A percentile compares a stretch with the other conserved stretches of the same genome.
Conservation (phyloP, 2,329 filamentous ascomycete species). For the Aciculosporium take region DNA sequence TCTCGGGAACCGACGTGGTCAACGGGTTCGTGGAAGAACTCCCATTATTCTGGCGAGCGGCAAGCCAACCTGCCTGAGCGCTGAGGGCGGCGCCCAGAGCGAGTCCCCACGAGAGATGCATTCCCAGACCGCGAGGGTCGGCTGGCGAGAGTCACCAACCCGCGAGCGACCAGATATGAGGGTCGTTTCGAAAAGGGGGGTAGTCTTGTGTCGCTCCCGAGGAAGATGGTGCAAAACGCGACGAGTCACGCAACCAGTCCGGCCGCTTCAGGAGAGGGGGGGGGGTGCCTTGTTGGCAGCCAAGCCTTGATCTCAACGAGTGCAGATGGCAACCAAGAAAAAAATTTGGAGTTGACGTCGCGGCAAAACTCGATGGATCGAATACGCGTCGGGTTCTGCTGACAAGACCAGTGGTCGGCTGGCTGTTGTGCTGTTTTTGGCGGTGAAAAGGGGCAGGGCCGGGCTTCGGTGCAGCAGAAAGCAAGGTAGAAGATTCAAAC, state of each 20-base stretch:
- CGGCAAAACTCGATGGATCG: background rate
- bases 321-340: no score
- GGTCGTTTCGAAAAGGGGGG: background rate
- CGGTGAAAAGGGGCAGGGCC: background rate
- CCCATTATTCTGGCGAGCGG: slow-evolving; percentile 1
- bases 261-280: no score
- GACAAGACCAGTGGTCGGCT: background rate
- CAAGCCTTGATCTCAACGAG: no score
- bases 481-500: background rate
- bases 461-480: background rate
- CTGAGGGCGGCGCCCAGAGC: slow-evolving; percentile 12
- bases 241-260: background rate
- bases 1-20: background rate
- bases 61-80: slow-evolving; percentile 7
- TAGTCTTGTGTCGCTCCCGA: background rate
- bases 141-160: background rate
- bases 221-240: background rate
- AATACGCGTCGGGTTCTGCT: background rate
- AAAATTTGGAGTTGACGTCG: background rate
- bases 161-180: background rate
- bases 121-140: slow-evolving; percentile 7
- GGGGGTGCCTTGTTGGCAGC: no score
- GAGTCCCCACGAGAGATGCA: slow-evolving; percentile 12
- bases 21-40: background rate
- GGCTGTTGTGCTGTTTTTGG: no score